These are phyloP conservation scores for Panaeolus papilionaceus DNA, from an alignment of 768 basidiomycete species.

Conservation along the genomic window DNA sequence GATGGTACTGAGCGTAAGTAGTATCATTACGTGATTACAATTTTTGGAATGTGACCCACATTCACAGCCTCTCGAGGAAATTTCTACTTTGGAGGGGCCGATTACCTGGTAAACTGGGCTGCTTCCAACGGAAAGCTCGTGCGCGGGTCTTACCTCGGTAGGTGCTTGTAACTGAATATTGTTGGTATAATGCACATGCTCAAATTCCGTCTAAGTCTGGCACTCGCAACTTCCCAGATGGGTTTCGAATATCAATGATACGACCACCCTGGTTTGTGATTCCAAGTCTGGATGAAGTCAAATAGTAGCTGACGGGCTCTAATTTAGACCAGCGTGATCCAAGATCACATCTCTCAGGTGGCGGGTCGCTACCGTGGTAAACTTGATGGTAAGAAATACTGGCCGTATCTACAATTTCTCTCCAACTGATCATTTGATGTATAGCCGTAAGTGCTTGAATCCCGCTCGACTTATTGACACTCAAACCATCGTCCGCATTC, in stretches of 20 bases:
- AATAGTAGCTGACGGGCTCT: neutral
- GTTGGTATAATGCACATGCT: too few relatives aligned
- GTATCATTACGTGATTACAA: too few relatives aligned
- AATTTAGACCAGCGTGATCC: slow-evolving; percentile 35
- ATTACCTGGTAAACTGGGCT: too few relatives aligned
- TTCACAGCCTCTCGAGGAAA: too few relatives aligned
- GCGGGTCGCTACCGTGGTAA: slow-evolving; percentile 45
- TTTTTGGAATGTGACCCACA: too few relatives aligned
- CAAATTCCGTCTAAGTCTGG: slow-evolving; percentile 25
- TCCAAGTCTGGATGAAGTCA: neutral
- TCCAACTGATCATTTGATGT: neutral
- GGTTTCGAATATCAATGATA: slow-evolving; percentile 45
- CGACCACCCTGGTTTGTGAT: slow-evolving; percentile 38
- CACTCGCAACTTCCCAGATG: slow-evolving; percentile 46
- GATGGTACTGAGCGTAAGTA: too few relatives aligned
- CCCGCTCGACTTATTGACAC: neutral
- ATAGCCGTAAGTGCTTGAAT: neutral
- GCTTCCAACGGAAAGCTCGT: too few relatives aligned
- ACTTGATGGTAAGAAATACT: slow-evolving; percentile 33
- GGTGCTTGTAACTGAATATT: too few relatives aligned
- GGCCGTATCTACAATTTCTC: neutral
- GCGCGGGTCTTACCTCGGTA: too few relatives aligned
- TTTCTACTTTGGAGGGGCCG: too few relatives aligned
- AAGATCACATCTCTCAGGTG: slow-evolving; percentile 46
- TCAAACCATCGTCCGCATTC: neutral